A percentile compares a stretch with the other conserved stretches of the same genome.
Evolutionary conservation across 768 basidiomycete species (phyloP).

Genomic region (Boletus huronensis): DNA sequence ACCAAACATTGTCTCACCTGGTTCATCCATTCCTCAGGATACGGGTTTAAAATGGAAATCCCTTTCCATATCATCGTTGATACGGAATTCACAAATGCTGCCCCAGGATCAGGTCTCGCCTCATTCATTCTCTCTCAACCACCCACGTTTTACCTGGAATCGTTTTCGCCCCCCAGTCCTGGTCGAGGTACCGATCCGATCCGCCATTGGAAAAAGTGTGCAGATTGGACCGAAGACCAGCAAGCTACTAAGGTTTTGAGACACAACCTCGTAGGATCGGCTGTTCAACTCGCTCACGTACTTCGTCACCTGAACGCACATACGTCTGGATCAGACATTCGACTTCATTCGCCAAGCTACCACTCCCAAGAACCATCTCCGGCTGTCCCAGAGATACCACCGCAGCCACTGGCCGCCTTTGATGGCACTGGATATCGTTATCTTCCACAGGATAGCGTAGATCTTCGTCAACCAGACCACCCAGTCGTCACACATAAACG

Average conservation of each 20-base stretch:
- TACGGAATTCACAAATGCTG: conserved; percentile 51
- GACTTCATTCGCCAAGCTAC: conserved; percentile 37
- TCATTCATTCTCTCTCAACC: conserved; percentile 63
- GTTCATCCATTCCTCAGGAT: conserved; percentile 72
- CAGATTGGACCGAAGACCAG: conserved; percentile 74
- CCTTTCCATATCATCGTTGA: conserved; percentile 62
- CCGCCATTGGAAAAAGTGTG: conserved; percentile 59
- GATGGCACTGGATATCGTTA: conserved; percentile 30
- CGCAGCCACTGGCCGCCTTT: conserved; percentile 36
- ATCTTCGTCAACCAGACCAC: conserved; percentile 17
- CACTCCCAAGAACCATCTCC: conserved; percentile 28
- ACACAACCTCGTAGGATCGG: conserved; percentile 64
- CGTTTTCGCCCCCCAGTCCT: conserved; percentile 30
- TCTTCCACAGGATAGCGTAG: conserved; percentile 22
- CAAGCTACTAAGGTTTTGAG: conserved; percentile 63
- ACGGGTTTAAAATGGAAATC: conserved; percentile 83
- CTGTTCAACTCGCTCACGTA: conserved; percentile 55
- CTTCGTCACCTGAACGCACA: conserved; percentile 43
- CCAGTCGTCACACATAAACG: conserved; percentile 25
- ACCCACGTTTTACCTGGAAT: conserved; percentile 68
- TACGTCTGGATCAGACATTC: conserved; percentile 33
- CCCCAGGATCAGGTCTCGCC: conserved; percentile 55
- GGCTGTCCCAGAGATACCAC: conserved; percentile 39
- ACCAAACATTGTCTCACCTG: conserved; percentile 63
- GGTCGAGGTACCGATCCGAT: conserved; percentile 27